Base-by-base conservation (phyloP, 108 stramenopile species). In the Stephanodiscus minutulus region DNA sequence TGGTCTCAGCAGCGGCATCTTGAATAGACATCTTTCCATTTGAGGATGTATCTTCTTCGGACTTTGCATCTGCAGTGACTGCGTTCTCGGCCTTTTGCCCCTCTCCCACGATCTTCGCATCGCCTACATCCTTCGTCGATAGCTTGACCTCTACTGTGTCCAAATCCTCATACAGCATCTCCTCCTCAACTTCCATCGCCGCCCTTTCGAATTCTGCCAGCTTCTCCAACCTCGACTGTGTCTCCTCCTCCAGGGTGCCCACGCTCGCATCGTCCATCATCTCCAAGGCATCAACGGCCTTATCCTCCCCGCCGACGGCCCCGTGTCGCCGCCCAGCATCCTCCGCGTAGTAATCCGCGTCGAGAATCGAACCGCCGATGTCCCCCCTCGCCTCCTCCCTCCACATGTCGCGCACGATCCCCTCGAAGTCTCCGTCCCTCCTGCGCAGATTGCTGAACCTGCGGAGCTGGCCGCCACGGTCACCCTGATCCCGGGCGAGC, bases 391-490 rank as follows among this genome's bases (percentile, higher is more conserved):
- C 69, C 7, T 86, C 74, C 25, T 66, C 66, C 44, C 87, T 81
- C 79, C 86, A 94, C 15, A 89, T 77, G 18, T 81, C 39, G 35
- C 90, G 73, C 0, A 91, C 87, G 21, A 91, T 68, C 0, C 70
- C 59, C 69, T 94, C 93, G 68, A 90, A 86, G 62, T 91, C 87
- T 1, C 84, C 90, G 54, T 81, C 83, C 33, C 44, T 71, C 22
- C 73, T 70, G 31, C 63, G 66, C 62, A 82, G 69, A 39, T 64
- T 62, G 13, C 43, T 74, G 64, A 75, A 72, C 65, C 66, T 52
- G 27, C 48, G 31, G 31, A 77, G 36, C 33, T 77, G 76, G 7
- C 76, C 76, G 22, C 76, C 76, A 15, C 66, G 61, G 48, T 49
- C 56, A 25, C 79, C 47, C 35, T 91, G 87, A 44, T 83, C 70